Evolutionary conservation across 495 filamentous ascomycete genomes (phyloP), one percentile per base, ranked within the genome.

Genomic region (Friedmanniomyces endolithicus): DNA sequence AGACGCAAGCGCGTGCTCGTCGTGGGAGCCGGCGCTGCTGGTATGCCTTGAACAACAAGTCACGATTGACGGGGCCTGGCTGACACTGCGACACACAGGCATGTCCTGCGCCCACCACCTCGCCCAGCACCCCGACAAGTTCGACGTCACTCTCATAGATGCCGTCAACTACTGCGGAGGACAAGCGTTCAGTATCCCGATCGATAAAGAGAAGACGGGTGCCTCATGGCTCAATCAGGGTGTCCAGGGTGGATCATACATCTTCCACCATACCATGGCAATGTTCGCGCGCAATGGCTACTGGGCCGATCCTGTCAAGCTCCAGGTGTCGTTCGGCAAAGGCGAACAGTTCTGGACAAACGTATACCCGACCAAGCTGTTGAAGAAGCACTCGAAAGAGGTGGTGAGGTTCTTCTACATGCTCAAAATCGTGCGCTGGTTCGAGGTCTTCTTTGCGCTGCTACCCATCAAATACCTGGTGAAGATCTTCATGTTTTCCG

Each of bases 251-350:
- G 87, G 86, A 3, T 86, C 83, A 19, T 71, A 73, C 11, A 85
- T 85, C 52, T 94, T 90, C 71, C 82, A 86, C 61, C 86, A 90
- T 63, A 90, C 86, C 6, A 76, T 88, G 66, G 83, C 79, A 47
- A 87, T 87, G 75, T 88, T 90, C 64, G 73, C 74, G 22, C 73
- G 72, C 31, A 84, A 90, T 55, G 80, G 80, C 0, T 76, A 84
- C 65, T 73, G 78, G 47, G 78, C 85, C 2, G 77, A 85, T 48
- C 77, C 79, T 2, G 85, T 94, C 31, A 75, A 82, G 53, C 75
- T 94, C 25, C 86, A 90, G 62, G 83, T 90, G 0, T 79, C 86
- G 0, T 90, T 90, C 64, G 87, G 87, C 14, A 88, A 90, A 64
- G 85, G 72, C 6, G 76, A 84, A 9, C 71, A 69, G 6, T 90